Conservation (phyloP, 257 asterid species). For the Forsythia viridissima region DNA sequence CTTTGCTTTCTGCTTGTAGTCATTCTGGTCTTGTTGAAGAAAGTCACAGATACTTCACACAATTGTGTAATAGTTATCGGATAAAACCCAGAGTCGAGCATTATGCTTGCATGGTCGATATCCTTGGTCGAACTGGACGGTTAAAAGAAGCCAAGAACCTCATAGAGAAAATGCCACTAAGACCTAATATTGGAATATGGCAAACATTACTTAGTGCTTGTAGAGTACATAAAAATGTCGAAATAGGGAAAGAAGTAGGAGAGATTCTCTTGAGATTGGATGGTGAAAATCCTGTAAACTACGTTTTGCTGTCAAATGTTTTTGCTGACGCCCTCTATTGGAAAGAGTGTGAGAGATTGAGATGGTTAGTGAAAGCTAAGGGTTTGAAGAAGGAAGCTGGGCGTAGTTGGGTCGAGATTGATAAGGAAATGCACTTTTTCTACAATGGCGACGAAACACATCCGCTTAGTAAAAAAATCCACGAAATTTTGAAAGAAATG, state of each 20-base stretch:
- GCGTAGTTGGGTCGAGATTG: constrained; percentile 57
- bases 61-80: constrained; percentile 35
- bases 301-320: constrained; percentile 56
- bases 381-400: constrained; percentile 62
- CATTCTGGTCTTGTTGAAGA: constrained; percentile 66
- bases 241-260: constrained; percentile 55
- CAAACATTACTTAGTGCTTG: constrained; percentile 66
- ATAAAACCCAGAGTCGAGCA: constrained; percentile 61
- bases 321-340: constrained; percentile 50
- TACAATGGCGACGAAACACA: constrained; percentile 47
- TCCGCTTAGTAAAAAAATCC: constrained; percentile 35
- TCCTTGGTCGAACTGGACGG: constrained; percentile 61
- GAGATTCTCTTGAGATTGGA: constrained; percentile 48
- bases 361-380: constrained; percentile 41
- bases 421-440: constrained; percentile 49
- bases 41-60: constrained; percentile 47
- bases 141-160: constrained; percentile 52
- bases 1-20: constrained; percentile 64
- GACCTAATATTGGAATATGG: constrained; percentile 55
- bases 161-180: constrained; percentile 57
- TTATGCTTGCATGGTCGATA: constrained; percentile 66
- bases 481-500: constrained; percentile 39
- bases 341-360: constrained; percentile 54
- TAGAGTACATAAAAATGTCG: constrained; percentile 45
- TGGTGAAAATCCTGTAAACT: constrained; percentile 52